Percentiles rank a stretch among this genome's conserved stretches.
These are phyloP conservation scores for Hypoxylon sp. DNA, from an alignment of 2,329 filamentous ascomycete genomes.

Conservation along the genomic window DNA sequence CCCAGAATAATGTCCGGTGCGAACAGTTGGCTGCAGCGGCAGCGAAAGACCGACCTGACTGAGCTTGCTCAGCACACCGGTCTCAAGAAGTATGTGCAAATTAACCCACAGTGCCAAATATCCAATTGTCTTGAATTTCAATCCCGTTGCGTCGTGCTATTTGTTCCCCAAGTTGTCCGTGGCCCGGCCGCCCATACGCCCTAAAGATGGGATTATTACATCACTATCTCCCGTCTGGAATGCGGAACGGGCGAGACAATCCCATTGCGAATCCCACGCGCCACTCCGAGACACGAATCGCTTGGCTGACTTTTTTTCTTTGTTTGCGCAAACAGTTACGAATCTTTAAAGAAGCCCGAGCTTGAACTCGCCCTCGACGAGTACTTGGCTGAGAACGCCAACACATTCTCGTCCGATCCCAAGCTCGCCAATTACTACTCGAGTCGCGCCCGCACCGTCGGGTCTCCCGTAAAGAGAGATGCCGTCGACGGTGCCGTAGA, in stretches of 20 bases:
- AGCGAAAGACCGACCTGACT: constrained; percentile 85
- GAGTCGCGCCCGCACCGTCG: constrained; percentile 70
- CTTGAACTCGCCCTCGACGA: constrained; percentile 82
- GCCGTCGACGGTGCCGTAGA: constrained; percentile 44
- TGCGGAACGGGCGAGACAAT: constrained; percentile 42
- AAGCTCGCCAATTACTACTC: constrained; percentile 83
- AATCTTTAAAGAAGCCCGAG: constrained; percentile 82
- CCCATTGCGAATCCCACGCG: constrained; percentile 43
- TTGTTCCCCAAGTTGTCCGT: constrained; percentile 16
- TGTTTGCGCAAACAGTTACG: constrained; percentile 66
- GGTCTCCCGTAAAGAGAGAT: constrained; percentile 65
- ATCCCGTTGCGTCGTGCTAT: constrained; percentile 22
- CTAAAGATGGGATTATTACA: constrained; percentile 35
- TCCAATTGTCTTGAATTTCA: constrained; percentile 17
- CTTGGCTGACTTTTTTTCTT: constrained; percentile 45
- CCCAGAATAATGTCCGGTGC: constrained; percentile 70
- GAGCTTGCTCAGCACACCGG: constrained; percentile 80
- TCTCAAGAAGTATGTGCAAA: constrained; percentile 76
- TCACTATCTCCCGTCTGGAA: constrained; percentile 37
- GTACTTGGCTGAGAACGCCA: constrained; percentile 78
- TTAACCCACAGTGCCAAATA: constrained; percentile 13
- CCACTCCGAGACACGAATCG: constrained; percentile 41
- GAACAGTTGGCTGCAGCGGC: constrained; percentile 81
- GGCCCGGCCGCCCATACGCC: constrained; percentile 10
- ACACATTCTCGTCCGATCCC: constrained; percentile 73